Percentiles rank a stretch among this genome's conserved stretches.
phyloP scores from a whole-genome alignment of 495 filamentous ascomycete genomes.

The Paragyromitra xinjiangensis region DNA sequence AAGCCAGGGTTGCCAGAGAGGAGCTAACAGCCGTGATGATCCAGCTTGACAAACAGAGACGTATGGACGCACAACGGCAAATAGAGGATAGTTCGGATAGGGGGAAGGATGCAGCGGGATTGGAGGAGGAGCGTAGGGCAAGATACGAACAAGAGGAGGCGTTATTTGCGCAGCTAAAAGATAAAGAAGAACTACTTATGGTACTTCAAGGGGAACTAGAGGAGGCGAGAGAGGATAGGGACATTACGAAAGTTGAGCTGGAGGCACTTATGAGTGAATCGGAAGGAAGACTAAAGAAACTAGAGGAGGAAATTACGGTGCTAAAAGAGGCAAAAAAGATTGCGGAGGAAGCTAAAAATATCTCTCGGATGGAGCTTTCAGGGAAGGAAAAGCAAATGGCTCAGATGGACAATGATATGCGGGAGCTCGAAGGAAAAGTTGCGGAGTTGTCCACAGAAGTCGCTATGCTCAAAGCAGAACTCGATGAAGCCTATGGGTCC shows the following conservation, averaged over 20 bases:
- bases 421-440: conserved; percentile 79
- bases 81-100: conserved; percentile 54
- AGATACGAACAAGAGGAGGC: conserved; percentile 66
- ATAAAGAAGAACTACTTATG: conserved; percentile 62
- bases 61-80: conserved; percentile 59
- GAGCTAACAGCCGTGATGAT: conserved; percentile 62
- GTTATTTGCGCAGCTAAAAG: conserved; percentile 61
- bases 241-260: conserved; percentile 57
- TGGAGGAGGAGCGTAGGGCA: conserved; percentile 67
- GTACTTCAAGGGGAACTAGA: conserved; percentile 63
- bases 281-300: conserved; percentile 38
- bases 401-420: conserved; percentile 71
- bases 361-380: conserved; percentile 53
- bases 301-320: conserved; percentile 49
- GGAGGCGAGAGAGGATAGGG: conserved; percentile 61
- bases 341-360: conserved; percentile 41
- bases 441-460: conserved; percentile 89
- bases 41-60: conserved; percentile 63
- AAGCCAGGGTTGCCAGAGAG: conserved; percentile 56
- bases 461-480: conserved; percentile 89
- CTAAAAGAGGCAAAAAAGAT: conserved; percentile 40
- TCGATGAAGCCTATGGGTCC: conserved; percentile 90
- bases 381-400: conserved; percentile 62
- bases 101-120: conserved; percentile 47
- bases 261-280: conserved; percentile 45